Evolutionary conservation across 2,329 filamentous ascomycete genomes (phyloP), one percentile per base, ranked within the genome.

Genomic region (Achaetomium macrosporum): DNA sequence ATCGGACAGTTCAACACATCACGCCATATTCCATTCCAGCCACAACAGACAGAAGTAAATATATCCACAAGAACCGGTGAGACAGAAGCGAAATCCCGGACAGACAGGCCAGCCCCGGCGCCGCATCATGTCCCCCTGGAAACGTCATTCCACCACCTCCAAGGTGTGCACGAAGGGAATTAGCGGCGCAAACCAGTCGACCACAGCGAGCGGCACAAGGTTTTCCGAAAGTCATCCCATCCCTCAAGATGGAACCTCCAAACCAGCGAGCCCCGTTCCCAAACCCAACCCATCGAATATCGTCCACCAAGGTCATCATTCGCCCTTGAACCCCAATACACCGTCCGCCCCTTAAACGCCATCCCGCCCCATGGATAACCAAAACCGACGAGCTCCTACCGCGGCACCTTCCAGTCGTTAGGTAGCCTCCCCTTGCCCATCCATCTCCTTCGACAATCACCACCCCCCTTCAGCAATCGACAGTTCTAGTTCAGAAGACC

Each of bases 131-230:
- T 33, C 43, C 35, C 15, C 42, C 19, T 5, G 17, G 9, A 41
- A n/a, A 36, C 7, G 41, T 16, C n/a, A 16, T n/a, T 12, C 46
- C 45, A 36, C 51, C 25, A 41, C 35, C 20, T 8, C 31, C 25
- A 29, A 55, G 42, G 31, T 47, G 44, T 47, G 25, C 25, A 33
- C 40, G 4, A 33, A 53, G 50, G 48, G 36, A 45, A 45, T 37
- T 20, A 45, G 45, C 43, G 29, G 20, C 47, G 47, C 39, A 42
- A 54, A 45, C 29, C 35, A 19, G 35, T 42, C 42, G 51, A 50
- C 31, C 47, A 17, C n/a, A 43, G 43, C 29, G 46, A 54, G 46
- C 40, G 51, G 48, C 51, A 16, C n/a, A 42, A 46, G 41, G 17
- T n/a, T 11, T 7, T 31, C 20, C 12, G 13, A 15, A 31, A 16